Evolutionary conservation across 1,284 basidiomycete genomes (phyloP).

Genomic region (Rhodotorula sp.): DNA sequence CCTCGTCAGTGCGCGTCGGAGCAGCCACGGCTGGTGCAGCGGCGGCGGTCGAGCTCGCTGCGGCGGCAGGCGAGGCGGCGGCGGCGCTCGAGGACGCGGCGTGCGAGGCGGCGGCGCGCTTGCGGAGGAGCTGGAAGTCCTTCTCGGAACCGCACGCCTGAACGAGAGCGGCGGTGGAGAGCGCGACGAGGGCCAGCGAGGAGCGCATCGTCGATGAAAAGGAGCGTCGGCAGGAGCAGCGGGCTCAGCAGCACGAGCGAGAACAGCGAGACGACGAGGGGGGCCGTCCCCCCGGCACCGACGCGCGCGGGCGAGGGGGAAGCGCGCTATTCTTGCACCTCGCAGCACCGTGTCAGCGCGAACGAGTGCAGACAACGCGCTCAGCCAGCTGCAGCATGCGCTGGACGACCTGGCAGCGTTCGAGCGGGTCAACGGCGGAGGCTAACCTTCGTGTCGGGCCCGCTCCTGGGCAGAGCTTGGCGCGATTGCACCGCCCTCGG

Average conservation of each 20-base stretch:
- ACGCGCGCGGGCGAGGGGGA: too few species aligned
- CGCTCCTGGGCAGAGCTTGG: too few species aligned
- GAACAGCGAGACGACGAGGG: too few species aligned
- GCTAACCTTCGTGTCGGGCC: too few species aligned
- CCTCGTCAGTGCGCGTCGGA: conserved; percentile 26
- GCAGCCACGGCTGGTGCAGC: conserved; percentile 2
- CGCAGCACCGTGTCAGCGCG: not conserved
- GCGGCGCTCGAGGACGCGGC: not conserved
- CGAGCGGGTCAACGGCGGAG: too few species aligned
- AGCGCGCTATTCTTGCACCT: too few species aligned
- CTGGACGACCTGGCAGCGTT: too few species aligned
- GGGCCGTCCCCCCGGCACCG: too few species aligned
- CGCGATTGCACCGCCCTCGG: too few species aligned
- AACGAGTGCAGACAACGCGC: too few species aligned
- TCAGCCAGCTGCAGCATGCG: too few species aligned
- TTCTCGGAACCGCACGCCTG: conserved; percentile 19
- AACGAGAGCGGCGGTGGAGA: not conserved
- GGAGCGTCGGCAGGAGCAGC: not conserved
- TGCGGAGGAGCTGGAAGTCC: conserved; percentile 12
- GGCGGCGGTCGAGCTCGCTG: conserved; percentile 16
- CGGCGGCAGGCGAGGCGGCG: not conserved
- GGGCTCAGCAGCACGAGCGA: too few species aligned
- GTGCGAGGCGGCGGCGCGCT: not conserved
- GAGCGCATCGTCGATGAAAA: conserved; percentile 1
- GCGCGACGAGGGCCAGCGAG: not conserved